Conservation (phyloP, 2,329 filamentous ascomycete genomes). For the Xylaria sp. region DNA sequence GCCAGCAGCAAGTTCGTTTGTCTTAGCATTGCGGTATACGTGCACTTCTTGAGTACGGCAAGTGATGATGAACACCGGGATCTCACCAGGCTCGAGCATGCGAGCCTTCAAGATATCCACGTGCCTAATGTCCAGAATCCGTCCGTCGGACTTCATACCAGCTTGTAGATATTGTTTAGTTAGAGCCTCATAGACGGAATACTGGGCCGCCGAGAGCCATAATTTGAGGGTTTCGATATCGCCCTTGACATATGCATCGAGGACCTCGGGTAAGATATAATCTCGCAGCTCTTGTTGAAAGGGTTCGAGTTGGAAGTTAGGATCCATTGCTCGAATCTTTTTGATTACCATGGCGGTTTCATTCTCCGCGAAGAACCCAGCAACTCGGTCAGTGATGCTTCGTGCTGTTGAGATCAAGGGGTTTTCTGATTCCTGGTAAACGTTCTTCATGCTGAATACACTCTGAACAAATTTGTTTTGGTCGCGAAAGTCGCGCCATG, state of each 20-base stretch:
- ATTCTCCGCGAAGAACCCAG: constrained; percentile 97
- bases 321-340: constrained; percentile 96
- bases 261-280: constrained; percentile 95
- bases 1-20: constrained; percentile 86
- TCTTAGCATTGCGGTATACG: constrained; percentile 93
- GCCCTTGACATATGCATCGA: constrained; percentile 98
- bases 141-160: constrained; percentile 92
- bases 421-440: constrained; percentile 97
- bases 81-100: constrained; percentile 84
- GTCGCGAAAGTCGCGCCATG: constrained; percentile 96
- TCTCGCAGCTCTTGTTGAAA: constrained; percentile 96
- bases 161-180: constrained; percentile 95
- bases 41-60: constrained; percentile 98
- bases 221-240: constrained; percentile 90
- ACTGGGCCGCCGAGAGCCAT: constrained; percentile 97
- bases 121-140: constrained; percentile 92
- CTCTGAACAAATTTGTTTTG: constrained; percentile 88
- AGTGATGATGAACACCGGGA: constrained; percentile 96
- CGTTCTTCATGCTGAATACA: constrained; percentile 84
- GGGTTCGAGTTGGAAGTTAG: constrained; percentile 91
- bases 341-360: constrained; percentile 98
- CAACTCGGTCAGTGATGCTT: constrained; percentile 91
- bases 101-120: constrained; percentile 87
- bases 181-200: constrained; percentile 94
- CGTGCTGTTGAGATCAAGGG: constrained; percentile 91